Base-by-base conservation (phyloP, 257 asterid genomes). In the Rhazya stricta region DNA sequence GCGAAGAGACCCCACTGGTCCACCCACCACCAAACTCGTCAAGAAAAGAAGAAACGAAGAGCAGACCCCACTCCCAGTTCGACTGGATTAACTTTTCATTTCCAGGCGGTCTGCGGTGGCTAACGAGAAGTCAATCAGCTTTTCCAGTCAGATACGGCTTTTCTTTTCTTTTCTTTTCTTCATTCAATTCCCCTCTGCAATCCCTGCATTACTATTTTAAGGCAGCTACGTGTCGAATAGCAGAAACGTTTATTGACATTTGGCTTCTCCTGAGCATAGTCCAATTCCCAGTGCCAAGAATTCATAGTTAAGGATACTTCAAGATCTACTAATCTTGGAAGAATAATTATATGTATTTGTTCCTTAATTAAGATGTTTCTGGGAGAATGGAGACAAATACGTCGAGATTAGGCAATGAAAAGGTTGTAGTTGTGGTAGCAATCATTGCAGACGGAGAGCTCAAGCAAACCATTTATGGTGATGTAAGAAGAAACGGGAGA, bases 101-200 rank as follows among this genome's bases (percentile, higher is more conserved):
- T 25, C 67, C 30, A 9, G 70, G 70, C 70, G 70, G 48, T 66
- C 70, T 66, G 48, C 70, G 70, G 70, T 66, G 70, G 70, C 71
- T 8, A 9, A 63, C 69, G 67, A 1, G 29, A 61, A 15, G n/a
- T 29, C 6, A 9, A 39, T 50, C 32, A 0, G 36, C 62, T 41
- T 25, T 57, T 60, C 7, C n/a, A 19, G 76, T 39, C 69, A 25
- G 51, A 56, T 54, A 32, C 27, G 74, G 62, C 74, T 70, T 32
- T 32, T 13, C 19, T 30, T 11, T 32, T 67, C 54, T 43, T 16
- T 11, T n/a, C n/a, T n/a, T n/a, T 67, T 4, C 30, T 51, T 6
- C 58, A 51, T 51, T 51, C 1, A 51, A 51, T 48, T 48, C 21
- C 3, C 18, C 53, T 7, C 36, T 25, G 13, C 29, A 23, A 6